Conservation (phyloP, 306 rosid genomes). For the Pyrus bretschneideri region DNA sequence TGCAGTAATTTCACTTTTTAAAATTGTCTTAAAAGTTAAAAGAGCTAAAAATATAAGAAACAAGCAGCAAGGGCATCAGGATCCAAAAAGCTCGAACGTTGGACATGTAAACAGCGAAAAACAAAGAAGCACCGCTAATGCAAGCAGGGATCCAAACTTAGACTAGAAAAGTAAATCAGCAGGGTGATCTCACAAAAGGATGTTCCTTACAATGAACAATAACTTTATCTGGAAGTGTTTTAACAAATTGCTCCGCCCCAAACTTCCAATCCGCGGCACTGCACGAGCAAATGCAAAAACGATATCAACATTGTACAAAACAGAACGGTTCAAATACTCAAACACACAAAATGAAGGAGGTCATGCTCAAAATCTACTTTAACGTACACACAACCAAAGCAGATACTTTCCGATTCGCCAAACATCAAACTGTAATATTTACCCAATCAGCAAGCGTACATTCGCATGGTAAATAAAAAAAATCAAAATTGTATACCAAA, state of each 20-base stretch:
- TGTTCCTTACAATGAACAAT: constrained; percentile 77
- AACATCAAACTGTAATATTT: neutral
- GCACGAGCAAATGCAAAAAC: constrained; percentile 31
- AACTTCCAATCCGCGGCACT: constrained; percentile 86
- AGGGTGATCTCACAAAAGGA: neutral
- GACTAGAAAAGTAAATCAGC: neutral
- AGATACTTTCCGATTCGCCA: neutral
- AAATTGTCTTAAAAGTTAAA: neutral
- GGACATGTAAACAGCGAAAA: neutral
- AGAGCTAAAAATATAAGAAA: neutral
- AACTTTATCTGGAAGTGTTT: constrained; percentile 67
- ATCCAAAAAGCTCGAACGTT: neutral
- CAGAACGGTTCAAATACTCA: neutral
- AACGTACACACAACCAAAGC: neutral
- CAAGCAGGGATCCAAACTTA: neutral
- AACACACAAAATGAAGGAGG: neutral
- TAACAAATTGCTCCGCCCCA: constrained; percentile 80
- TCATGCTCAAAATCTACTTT: neutral
- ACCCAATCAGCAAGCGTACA: neutral
- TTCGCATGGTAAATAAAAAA: neutral
- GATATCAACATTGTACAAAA: neutral
- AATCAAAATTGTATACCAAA: neutral
- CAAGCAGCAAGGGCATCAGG: neutral
- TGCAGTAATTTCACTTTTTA: neutral
- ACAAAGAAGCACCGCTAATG: neutral